Percentiles rank a stretch among this genome's conserved stretches.
phyloP scores from a whole-genome alignment of 2,329 filamentous ascomycete species.

The Dactylellina drechsleri region DNA sequence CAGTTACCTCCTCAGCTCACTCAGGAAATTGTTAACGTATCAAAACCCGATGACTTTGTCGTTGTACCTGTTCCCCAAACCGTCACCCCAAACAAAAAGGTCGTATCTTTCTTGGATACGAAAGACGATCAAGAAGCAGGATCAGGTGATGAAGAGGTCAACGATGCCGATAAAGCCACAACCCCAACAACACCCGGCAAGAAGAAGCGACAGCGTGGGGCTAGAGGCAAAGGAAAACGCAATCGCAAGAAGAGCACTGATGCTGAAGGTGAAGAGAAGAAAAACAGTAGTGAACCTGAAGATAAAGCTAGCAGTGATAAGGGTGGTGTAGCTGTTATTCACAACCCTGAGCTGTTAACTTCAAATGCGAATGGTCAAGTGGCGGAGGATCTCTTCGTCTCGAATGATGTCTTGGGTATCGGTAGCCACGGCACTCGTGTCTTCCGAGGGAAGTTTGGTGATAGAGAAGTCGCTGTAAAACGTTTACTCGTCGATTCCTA shows the following conservation, averaged over 20 bases:
- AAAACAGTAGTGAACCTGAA: constrained; percentile 57
- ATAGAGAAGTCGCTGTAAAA: constrained; percentile 92
- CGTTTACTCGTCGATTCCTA: constrained; percentile 96
- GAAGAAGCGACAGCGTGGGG: constrained; percentile 58
- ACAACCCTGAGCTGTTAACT: constrained; percentile 40
- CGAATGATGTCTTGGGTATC: constrained; percentile 67
- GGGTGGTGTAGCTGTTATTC: constrained; percentile 60
- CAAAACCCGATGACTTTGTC: constrained; percentile 40
- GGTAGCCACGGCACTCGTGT: constrained; percentile 98
- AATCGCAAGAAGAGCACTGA: constrained; percentile 57
- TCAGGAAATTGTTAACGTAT: constrained; percentile 30
- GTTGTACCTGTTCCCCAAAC: constrained; percentile 38
- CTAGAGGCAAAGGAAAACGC: constrained; percentile 57
- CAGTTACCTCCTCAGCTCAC: constrained; percentile 44
- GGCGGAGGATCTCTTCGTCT: constrained; percentile 61
- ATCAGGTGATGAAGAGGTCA: constrained; percentile 33
- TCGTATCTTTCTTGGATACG: constrained; percentile 34
- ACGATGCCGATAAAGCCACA: constrained; percentile 52
- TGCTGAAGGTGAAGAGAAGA: constrained; percentile 58
- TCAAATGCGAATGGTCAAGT: constrained; percentile 66
- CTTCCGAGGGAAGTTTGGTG: constrained; percentile 92
- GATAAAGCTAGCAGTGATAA: constrained; percentile 54
- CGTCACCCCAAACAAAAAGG: constrained; percentile 42
- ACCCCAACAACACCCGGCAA: constrained; percentile 40
- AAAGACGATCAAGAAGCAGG: constrained; percentile 37